Evolutionary conservation across 768 basidiomycete species (phyloP).

Genomic region (Phylloporus sp.): DNA sequence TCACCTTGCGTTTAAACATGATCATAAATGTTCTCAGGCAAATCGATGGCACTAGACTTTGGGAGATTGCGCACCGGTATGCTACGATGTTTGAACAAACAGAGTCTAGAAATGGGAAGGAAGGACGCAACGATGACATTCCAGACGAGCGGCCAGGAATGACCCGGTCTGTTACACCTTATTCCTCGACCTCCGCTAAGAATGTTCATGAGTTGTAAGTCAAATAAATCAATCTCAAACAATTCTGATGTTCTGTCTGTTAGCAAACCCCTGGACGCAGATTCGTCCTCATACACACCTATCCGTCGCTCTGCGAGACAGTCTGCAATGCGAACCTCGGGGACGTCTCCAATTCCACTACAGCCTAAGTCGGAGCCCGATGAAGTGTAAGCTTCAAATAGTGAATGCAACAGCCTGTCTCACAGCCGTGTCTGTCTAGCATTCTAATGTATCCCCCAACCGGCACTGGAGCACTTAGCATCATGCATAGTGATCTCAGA

Average conservation of each 20-base stretch:
- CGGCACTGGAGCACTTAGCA: constrained; percentile 68
- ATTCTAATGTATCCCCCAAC: constrained; percentile 70
- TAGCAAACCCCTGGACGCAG: constrained; percentile 12
- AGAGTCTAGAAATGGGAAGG: constrained; percentile 1
- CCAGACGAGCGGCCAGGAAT: neutral
- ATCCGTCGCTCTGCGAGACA: constrained; percentile 37
- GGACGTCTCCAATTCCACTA: constrained; percentile 28
- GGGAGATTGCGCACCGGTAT: neutral
- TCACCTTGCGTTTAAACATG: neutral
- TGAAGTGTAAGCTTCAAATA: constrained; percentile 49
- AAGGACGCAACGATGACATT: neutral
- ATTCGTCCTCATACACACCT: constrained; percentile 2
- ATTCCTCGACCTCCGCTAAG: constrained; percentile 16
- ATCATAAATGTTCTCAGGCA: constrained; percentile 15
- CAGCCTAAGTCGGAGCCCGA: constrained; percentile 43
- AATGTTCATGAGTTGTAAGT: constrained; percentile 16
- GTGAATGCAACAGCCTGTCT: constrained; percentile 2
- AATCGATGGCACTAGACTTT: constrained; percentile 8
- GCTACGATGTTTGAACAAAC: constrained; percentile 19
- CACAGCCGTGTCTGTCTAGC: constrained; percentile 35
- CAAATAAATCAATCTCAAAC: neutral
- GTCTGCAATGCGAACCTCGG: constrained; percentile 20
- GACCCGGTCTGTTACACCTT: constrained; percentile 15
- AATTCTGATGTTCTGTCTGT: neutral
- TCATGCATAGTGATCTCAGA: constrained; percentile 72